Evolutionary conservation across 2,329 filamentous ascomycete species (phyloP).

Genomic region (Cercospora janseana): DNA sequence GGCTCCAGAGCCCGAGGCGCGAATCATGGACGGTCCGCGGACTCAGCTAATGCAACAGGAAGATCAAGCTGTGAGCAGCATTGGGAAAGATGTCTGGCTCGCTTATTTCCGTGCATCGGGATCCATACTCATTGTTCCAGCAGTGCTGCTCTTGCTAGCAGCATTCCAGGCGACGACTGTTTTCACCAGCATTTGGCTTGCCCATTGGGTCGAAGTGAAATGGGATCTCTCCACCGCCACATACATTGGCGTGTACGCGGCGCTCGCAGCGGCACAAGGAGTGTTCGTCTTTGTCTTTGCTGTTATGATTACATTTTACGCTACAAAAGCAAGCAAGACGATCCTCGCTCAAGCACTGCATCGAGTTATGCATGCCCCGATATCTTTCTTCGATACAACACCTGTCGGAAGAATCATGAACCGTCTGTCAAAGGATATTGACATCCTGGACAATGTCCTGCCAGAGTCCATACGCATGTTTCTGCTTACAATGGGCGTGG

Average conservation of each 20-base stretch:
- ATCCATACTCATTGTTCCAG: too few species aligned
- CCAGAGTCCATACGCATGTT: slow-evolving; percentile 47
- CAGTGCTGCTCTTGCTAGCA: slow-evolving; percentile 10
- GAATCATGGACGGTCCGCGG: too few species aligned
- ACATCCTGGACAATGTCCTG: slow-evolving; percentile 64
- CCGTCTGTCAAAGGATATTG: slow-evolving; percentile 91
- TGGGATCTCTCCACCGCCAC: not conserved
- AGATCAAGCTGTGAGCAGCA: too few species aligned
- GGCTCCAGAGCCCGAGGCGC: too few species aligned
- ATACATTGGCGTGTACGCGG: slow-evolving; percentile 3
- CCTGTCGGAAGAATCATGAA: slow-evolving; percentile 93
- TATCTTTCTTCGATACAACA: slow-evolving; percentile 92
- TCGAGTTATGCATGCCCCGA: slow-evolving; percentile 77
- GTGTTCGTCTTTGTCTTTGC: not conserved
- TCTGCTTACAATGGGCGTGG: not conserved
- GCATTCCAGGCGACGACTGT: slow-evolving; percentile 10
- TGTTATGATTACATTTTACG: slow-evolving; percentile 46
- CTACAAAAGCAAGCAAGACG: slow-evolving; percentile 33
- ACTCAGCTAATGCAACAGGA: too few species aligned
- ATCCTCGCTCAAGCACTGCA: slow-evolving; percentile 73
- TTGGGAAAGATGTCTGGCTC: too few species aligned
- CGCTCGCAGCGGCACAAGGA: not conserved
- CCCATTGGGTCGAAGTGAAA: not conserved
- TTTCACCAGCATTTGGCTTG: not conserved
- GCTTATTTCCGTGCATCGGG: too few species aligned